A percentile compares a stretch with the other conserved stretches of the same genome.
phyloP scores from a whole-genome alignment of 768 basidiomycete genomes.

The Tylopilus balloui region DNA sequence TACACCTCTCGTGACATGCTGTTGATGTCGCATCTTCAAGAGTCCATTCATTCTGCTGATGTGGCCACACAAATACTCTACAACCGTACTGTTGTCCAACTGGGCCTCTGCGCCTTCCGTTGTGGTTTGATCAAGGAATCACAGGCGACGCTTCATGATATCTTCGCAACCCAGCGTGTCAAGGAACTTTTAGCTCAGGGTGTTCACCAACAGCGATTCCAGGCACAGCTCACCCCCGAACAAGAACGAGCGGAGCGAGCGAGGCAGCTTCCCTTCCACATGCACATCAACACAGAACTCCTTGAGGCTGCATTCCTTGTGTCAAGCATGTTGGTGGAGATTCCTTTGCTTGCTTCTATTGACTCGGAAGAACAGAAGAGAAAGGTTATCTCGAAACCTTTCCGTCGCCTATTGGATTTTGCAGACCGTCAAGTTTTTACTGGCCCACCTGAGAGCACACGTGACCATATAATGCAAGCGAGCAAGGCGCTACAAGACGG shows the following conservation, averaged over 20 bases:
- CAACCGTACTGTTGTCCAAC: conserved; percentile 95
- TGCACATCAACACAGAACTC: conserved; percentile 98
- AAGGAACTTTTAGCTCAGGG: conserved; percentile 97
- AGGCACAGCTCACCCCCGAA: conserved; percentile 75
- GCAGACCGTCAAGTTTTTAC: conserved; percentile 97
- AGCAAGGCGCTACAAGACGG: conserved; percentile 94
- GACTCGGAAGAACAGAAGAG: conserved; percentile 92
- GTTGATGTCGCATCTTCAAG: conserved; percentile 97
- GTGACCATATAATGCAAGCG: conserved; percentile 99
- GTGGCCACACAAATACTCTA: conserved; percentile 97
- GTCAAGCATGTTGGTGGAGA: conserved; percentile 98
- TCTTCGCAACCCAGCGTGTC: conserved; percentile 93
- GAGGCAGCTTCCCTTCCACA: conserved; percentile 96
- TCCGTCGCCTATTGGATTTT: conserved; percentile 91
- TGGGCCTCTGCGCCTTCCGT: conserved; percentile 95
- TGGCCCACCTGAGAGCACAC: conserved; percentile 95
- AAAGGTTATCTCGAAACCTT: conserved; percentile 93
- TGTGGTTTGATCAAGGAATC: conserved; percentile 92
- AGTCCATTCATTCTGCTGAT: conserved; percentile 93
- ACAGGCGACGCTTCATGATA: conserved; percentile 89
- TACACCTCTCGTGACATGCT: conserved; percentile 97
- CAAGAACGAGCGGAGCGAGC: conserved; percentile 97
- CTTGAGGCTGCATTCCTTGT: conserved; percentile 97
- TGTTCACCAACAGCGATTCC: conserved; percentile 88
- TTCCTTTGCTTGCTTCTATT: conserved; percentile 89